Base-by-base conservation (phyloP, 345 rosid species). In the Eucalyptus albens region DNA sequence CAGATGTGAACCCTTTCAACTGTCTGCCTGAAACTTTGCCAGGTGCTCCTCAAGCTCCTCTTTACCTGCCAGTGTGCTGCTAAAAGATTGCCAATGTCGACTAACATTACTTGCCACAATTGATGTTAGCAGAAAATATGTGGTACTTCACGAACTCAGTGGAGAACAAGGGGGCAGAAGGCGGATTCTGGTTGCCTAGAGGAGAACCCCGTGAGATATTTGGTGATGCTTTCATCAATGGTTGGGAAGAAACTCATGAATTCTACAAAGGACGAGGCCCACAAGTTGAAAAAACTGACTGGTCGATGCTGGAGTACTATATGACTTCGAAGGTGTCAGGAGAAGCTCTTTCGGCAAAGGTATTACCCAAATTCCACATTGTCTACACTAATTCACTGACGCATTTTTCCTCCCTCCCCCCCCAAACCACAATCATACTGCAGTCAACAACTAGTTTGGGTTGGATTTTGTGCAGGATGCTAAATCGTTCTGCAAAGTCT, bases 301-400 rank as follows among this genome's bases (percentile, higher is more conserved):
- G 93, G 93, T 11, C 88, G 83, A 91, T 92, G 92, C 90, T 90
- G 65, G 89, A 89, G 40, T 92, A 87, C 82, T 87, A 90, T 91
- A 88, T 91, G 47, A 89, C 90, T 60, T 60, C 31, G 27, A 91
- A 40, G 69, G 90, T 56, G 27, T 80, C 33, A 2, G 45, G 50
- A 11, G 91, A 77, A 87, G 90, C 87, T 69, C 77, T 47, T 89
- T 67, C 33, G 24, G 87, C 53, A 47, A 87, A 89, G 93, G 93
- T 92, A 91, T 40, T 37, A 0, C 45, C 83, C 45, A 2, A 37
- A 37, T 87, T 87, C 51, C 27, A 60, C 88, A 29, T 83, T 89
- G 60, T 82, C 62, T 89, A 21, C 86, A 87, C 85, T 87, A 88
- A 72, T 72, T 72, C 83, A 3, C 15, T 6, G 83, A 37, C 2